Conservation (phyloP, 192 early-diverging fungal species). For the Lobosporangium transversale region DNA sequence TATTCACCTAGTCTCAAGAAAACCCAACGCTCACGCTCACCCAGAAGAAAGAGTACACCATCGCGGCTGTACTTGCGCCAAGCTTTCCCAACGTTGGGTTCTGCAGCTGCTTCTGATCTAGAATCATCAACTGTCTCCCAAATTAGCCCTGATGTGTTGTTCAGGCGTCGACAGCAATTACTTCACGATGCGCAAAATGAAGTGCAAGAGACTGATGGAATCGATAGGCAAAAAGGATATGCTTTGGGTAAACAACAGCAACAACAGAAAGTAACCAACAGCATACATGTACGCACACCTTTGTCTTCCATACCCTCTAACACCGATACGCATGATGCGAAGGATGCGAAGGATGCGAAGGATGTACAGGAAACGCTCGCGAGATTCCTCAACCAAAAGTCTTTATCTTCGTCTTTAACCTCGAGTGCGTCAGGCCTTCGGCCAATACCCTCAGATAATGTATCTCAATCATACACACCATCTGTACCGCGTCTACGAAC, state of each 20-base stretch:
- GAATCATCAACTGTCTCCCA: slow-evolving; percentile 12
- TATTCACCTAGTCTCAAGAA: slow-evolving; percentile 32
- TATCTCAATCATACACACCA: not conserved
- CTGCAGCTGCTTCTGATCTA: too few relatives aligned
- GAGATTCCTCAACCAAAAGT: too few relatives aligned
- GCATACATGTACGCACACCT: too few relatives aligned
- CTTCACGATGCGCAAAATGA: slow-evolving; percentile 3
- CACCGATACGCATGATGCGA: too few relatives aligned
- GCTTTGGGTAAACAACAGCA: not conserved
- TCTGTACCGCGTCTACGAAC: slow-evolving; percentile 15
- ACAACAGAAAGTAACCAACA: not conserved
- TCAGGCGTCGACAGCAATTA: slow-evolving; percentile 9
- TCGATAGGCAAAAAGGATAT: not conserved
- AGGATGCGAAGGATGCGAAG: too few relatives aligned
- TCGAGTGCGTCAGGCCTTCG: too few relatives aligned
- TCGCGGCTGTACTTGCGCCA: slow-evolving; percentile 8
- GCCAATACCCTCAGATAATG: not conserved
- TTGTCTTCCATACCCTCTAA: too few relatives aligned
- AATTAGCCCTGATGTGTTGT: slow-evolving; percentile 6
- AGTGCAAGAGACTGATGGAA: not conserved
- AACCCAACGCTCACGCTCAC: not conserved
- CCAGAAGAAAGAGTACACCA: slow-evolving; percentile 1
- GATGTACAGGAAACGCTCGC: too few relatives aligned
- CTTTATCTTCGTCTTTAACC: too few relatives aligned
- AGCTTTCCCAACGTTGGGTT: slow-evolving; percentile 5